Evolutionary conservation across 306 rosid genomes (phyloP).

Genomic region (Cucumis cinereus): DNA sequence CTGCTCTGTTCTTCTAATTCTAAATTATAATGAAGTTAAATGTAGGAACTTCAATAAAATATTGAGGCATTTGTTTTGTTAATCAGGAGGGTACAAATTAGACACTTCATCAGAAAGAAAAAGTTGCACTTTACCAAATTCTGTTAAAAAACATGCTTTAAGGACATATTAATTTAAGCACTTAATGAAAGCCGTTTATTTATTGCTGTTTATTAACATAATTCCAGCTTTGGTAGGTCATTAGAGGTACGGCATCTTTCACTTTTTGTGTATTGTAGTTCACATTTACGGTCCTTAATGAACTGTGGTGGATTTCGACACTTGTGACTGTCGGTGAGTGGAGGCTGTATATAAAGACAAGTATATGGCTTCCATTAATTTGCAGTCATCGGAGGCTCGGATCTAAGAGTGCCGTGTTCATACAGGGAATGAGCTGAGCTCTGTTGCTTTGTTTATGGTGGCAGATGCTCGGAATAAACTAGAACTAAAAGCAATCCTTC

Average conservation of each 20-base stretch:
- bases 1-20: background rate
- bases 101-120: background rate
- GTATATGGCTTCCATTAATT: conserved; percentile 14
- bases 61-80: background rate
- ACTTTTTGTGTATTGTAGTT: conserved; percentile 1
- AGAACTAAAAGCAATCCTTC: background rate
- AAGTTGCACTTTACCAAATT: background rate
- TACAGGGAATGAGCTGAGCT: conserved; percentile 18
- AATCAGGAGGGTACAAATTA: background rate
- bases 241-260: background rate
- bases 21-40: background rate
- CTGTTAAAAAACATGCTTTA: background rate
- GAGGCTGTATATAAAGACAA: conserved; percentile 9
- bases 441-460: conserved; percentile 8
- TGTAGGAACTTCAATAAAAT: background rate
- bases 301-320: conserved; percentile 15
- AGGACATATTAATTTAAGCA: background rate
- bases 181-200: background rate
- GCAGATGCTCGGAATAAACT: background rate
- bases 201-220: background rate
- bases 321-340: conserved; percentile 29
- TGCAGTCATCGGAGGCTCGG: conserved; percentile 13
- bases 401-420: conserved; percentile 13
- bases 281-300: conserved; percentile 20
- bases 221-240: background rate